Base-by-base conservation (phyloP, 2,329 filamentous ascomycete species). In the Talaromyces pinophilus region DNA sequence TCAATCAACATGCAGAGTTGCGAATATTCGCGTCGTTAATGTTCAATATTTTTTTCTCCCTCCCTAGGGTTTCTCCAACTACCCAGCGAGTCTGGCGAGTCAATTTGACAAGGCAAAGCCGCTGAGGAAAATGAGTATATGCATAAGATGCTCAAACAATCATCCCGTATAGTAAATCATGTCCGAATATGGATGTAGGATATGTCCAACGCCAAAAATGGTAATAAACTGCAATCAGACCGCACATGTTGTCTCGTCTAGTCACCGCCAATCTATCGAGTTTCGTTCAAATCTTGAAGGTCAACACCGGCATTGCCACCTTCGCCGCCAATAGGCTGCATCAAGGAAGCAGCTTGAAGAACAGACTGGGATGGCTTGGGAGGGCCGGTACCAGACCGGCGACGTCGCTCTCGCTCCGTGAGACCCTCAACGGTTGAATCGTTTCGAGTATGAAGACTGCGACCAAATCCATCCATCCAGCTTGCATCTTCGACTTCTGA, bases 381-480 rank as follows among this genome's bases (percentile, higher is more conserved):
- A 38, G 81, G 86, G 1, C 87, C 87, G 10, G 87, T 89, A 3
- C 87, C 87, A 65, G 85, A 86, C 64, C 87, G 82, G 71, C 87
- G 82, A 72, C 87, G 80, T 72, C 87, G 79, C 74, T 89, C 87
- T 52, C 87, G 78, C 76, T 90, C 82, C 15, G 80, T 71, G 5
- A 80, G 77, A 8, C 81, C 80, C 5, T 77, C 79, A 6, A 81
- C 80, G 11, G 77, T 79, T 46, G 77, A 77, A 69, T 78, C 79
- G 67, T 77, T 75, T 48, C 78, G 80, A 71, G 75, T 80, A 13
- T 60, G 57, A 30, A 60, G 22, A 19, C 48, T 48, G 67, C 86
- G 85, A 69, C 85, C 83, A 70, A 88, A 82, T 10, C 84, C 85
- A 57, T 85, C 83, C 73, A 89, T 85, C 91, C 91, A 95, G 67